Evolutionary conservation across 345 rosid species (phyloP).

Genomic region (Salix suchowensis): DNA sequence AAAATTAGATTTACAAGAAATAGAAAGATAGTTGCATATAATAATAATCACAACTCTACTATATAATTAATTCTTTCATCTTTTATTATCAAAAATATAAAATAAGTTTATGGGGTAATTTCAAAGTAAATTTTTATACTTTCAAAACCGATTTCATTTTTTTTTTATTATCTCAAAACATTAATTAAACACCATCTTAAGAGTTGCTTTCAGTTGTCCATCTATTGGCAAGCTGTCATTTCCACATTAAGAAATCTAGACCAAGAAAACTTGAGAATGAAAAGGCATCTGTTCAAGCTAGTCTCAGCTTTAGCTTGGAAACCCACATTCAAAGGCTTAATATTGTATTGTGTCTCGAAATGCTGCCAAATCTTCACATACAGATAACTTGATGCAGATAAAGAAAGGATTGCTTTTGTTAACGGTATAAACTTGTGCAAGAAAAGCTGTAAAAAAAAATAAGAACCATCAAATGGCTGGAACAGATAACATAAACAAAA

Average conservation of each 20-base stretch:
- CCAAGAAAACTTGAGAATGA: background rate
- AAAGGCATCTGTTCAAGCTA: background rate
- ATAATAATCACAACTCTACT: too few relatives aligned
- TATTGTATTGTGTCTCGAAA: background rate
- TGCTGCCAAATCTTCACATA: background rate
- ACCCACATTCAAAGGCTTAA: background rate
- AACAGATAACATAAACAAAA: too few relatives aligned
- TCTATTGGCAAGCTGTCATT: background rate
- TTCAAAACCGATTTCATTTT: too few relatives aligned
- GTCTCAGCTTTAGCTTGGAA: background rate
- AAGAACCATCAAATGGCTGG: background rate
- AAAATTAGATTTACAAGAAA: too few relatives aligned
- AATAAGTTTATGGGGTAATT: too few relatives aligned
- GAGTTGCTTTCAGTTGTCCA: background rate
- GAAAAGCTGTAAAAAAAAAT: background rate
- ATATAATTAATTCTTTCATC: too few relatives aligned
- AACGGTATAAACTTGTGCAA: background rate
- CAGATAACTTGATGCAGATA: background rate
- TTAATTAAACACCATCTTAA: too few relatives aligned
- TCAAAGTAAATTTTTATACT: too few relatives aligned
- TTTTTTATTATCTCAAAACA: too few relatives aligned
- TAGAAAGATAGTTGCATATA: too few relatives aligned
- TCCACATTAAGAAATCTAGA: background rate
- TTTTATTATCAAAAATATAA: too few relatives aligned
- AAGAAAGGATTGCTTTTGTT: background rate